phyloP scores from a whole-genome alignment of 169 alveolate species.

The Plasmodium blacklocki region DNA sequence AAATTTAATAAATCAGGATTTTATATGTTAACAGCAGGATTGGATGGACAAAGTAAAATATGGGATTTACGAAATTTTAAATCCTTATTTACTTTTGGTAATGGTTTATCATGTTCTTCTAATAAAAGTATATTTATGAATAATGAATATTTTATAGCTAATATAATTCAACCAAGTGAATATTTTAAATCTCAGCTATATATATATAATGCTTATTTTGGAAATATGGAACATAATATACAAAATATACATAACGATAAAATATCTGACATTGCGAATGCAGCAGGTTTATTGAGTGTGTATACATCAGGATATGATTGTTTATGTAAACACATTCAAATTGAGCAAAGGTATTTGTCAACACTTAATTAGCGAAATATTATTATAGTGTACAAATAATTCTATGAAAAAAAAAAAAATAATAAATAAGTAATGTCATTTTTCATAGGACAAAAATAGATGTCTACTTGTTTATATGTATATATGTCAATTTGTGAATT shows the following conservation, averaged over 20 bases:
- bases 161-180: slow-evolving; percentile 47
- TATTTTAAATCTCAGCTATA: slow-evolving; percentile 24
- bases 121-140: slow-evolving; percentile 70
- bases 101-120: slow-evolving; percentile 60
- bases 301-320: slow-evolving; percentile 61
- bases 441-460: not conserved
- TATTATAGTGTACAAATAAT: not conserved
- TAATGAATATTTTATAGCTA: slow-evolving; percentile 41
- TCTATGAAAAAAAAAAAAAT: not conserved
- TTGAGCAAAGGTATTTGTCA: slow-evolving; percentile 30
- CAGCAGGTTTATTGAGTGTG: slow-evolving; percentile 36
- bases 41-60: slow-evolving; percentile 83
- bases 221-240: slow-evolving; percentile 42
- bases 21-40: slow-evolving; percentile 82
- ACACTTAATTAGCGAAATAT: not conserved
- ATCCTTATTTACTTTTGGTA: slow-evolving; percentile 47
- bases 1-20: slow-evolving; percentile 74
- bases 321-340: slow-evolving; percentile 44
- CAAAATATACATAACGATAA: slow-evolving; percentile 62
- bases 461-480: not conserved
- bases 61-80: slow-evolving; percentile 79
- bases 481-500: not conserved
- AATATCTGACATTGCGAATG: slow-evolving; percentile 45
- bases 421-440: not conserved
- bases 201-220: slow-evolving; percentile 60